A percentile compares a stretch with the other conserved stretches of the same genome.
Conservation (phyloP, 768 basidiomycete genomes). For the Hebeloma cylindrosporum region DNA sequence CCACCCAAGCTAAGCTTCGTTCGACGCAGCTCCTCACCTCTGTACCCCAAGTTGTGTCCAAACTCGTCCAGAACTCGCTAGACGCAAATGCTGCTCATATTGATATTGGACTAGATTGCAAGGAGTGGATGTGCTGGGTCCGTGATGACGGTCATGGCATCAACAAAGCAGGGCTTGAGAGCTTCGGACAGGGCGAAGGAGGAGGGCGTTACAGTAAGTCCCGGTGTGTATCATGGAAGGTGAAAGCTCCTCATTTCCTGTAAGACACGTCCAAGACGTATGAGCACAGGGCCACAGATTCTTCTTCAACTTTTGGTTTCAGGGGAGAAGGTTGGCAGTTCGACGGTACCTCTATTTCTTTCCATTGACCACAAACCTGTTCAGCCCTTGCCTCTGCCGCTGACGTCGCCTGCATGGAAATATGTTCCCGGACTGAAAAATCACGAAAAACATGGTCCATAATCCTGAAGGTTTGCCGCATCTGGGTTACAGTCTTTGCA, state of each 20-base stretch:
- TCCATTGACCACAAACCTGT: not conserved
- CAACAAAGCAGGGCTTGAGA: constrained; percentile 51
- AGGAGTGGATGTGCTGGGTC: constrained; percentile 83
- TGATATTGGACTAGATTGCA: constrained; percentile 70
- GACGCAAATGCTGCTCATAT: constrained; percentile 75
- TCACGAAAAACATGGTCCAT: constrained; percentile 72
- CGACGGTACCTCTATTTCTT: not conserved
- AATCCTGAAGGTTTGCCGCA: constrained; percentile 64
- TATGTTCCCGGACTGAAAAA: constrained; percentile 68
- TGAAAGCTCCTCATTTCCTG: not conserved
- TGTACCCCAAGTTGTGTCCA: constrained; percentile 73
- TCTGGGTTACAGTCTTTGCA: not conserved
- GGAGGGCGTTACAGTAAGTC: constrained; percentile 70
- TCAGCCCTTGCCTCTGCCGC: constrained; percentile 83
- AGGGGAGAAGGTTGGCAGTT: constrained; percentile 79
- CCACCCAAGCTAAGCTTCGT: constrained; percentile 72
- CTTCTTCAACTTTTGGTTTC: constrained; percentile 77
- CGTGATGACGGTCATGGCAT: constrained; percentile 86
- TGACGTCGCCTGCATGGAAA: constrained; percentile 77
- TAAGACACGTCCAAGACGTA: constrained; percentile 77
- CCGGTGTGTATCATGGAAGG: not conserved
- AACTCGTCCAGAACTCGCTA: constrained; percentile 87
- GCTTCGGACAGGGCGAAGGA: constrained; percentile 52
- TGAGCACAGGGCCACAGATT: constrained; percentile 46
- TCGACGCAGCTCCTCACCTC: constrained; percentile 86